Evolutionary conservation across 2,329 filamentous ascomycete genomes (phyloP).

Genomic region (Geosmithia putterillii): DNA sequence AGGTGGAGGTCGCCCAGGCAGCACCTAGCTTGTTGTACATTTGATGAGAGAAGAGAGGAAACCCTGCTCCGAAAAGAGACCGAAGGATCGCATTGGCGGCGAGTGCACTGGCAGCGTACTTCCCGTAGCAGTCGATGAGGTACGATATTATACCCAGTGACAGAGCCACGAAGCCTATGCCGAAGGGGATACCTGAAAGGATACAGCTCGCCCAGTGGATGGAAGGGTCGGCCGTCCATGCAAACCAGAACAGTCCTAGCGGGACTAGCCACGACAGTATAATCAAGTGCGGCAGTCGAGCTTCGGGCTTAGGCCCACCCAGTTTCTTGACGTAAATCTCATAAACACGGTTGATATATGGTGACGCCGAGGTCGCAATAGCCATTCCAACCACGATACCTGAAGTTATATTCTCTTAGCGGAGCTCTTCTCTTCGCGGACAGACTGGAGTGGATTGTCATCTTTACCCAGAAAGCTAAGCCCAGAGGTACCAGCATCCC

Average conservation of each 20-base stretch:
- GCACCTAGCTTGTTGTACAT: slow-evolving; percentile 46
- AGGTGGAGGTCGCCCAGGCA: slow-evolving; percentile 59
- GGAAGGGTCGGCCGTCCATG: slow-evolving; percentile 39
- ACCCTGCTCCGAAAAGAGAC: slow-evolving; percentile 53
- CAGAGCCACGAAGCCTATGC: slow-evolving; percentile 42
- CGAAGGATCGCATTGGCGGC: slow-evolving; percentile 58
- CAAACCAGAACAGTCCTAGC: slow-evolving; percentile 45
- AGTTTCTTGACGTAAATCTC: slow-evolving; percentile 17
- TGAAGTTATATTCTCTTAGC: too few species aligned
- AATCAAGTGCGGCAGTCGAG: slow-evolving; percentile 41
- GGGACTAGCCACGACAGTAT: slow-evolving; percentile 42
- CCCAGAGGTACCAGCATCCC: slow-evolving; percentile 36
- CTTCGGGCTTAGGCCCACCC: slow-evolving; percentile 43
- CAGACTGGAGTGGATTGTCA: too few species aligned
- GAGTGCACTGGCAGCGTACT: slow-evolving; percentile 59
- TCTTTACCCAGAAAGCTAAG: slow-evolving; percentile 49
- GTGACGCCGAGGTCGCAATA: slow-evolving; percentile 32
- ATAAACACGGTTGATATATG: slow-evolving; percentile 36
- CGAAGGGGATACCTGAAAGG: slow-evolving; percentile 25
- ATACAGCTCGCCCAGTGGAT: slow-evolving; percentile 40
- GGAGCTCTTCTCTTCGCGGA: too few species aligned
- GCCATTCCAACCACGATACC: slow-evolving; percentile 38
- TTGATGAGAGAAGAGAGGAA: slow-evolving; percentile 51
- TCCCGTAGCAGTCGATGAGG: slow-evolving; percentile 52
- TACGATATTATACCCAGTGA: slow-evolving; percentile 50